Percentiles rank a stretch among this genome's conserved stretches.
These are phyloP conservation scores for Paraurostyla sp. DNA, from an alignment of 73 alveolate species.

Conservation along the genomic window DNA sequence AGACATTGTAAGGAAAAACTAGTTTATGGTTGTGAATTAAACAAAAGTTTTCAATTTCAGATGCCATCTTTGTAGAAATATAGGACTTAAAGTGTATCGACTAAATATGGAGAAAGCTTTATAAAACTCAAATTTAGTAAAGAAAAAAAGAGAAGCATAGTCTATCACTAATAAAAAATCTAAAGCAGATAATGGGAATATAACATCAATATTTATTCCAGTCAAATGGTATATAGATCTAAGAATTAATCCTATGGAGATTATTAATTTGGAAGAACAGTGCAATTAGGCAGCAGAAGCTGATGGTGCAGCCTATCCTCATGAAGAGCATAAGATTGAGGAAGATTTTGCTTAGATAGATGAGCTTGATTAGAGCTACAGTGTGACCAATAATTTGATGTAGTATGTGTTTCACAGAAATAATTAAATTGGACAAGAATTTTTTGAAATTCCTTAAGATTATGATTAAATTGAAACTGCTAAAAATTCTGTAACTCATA, in stretches of 20 bases:
- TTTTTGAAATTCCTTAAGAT: background rate
- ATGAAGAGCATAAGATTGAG: background rate
- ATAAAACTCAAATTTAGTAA: background rate
- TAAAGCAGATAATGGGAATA: background rate
- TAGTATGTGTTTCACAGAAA: background rate
- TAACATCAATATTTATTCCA: conserved; percentile 1
- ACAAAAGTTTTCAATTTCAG: conserved; percentile 11
- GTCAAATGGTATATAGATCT: conserved; percentile 23
- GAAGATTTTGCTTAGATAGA: background rate
- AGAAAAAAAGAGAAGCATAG: background rate
- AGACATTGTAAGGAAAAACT: conserved; percentile 14
- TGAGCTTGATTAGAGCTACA: background rate
- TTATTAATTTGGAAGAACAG: background rate
- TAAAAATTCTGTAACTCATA: background rate
- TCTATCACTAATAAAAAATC: background rate
- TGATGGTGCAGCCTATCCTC: background rate
- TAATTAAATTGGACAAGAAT: too few species aligned
- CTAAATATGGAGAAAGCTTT: background rate
- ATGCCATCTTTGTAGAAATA: conserved; percentile 48
- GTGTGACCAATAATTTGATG: background rate
- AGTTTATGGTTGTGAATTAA: background rate
- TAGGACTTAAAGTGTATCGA: conserved; percentile 8
- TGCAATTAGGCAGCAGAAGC: background rate
- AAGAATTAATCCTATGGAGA: background rate
- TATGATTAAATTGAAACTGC: background rate